Conservation (phyloP, 2,329 filamentous ascomycete species). For the Fusarium sp. region DNA sequence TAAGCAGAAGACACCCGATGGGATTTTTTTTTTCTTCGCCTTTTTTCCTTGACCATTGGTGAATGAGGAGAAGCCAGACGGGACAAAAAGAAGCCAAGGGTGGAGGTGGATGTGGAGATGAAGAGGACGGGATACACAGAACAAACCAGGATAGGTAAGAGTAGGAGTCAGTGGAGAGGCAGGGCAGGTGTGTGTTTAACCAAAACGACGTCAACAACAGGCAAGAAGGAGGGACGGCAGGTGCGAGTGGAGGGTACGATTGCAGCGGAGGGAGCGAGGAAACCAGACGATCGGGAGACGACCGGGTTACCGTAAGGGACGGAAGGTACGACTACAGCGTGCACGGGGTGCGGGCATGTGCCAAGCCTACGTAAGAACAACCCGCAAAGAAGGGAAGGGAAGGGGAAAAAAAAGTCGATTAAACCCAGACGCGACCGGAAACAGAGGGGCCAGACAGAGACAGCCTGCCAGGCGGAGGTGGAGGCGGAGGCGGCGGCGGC, state of each 20-base stretch:
- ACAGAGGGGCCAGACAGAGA: constrained; percentile 13
- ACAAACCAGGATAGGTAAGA: neutral
- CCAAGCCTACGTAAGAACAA: constrained; percentile 6
- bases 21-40: constrained; percentile 13
- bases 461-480: constrained; percentile 6
- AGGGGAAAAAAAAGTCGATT: constrained; percentile 10
- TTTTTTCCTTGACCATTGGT: neutral
- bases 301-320: constrained; percentile 3
- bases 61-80: constrained; percentile 32
- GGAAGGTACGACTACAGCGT: constrained; percentile 2
- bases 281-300: constrained; percentile 34
- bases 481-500: constrained; percentile 19
- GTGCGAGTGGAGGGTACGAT: constrained; percentile 5
- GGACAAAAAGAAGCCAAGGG: constrained; percentile 28
- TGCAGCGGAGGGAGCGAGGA: constrained; percentile 36
- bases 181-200: constrained; percentile 25
- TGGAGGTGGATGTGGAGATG: constrained; percentile 37
- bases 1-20: constrained; percentile 29
- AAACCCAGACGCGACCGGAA: constrained; percentile 12
- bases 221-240: constrained; percentile 7
- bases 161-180: neutral
- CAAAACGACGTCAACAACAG: constrained; percentile 35
- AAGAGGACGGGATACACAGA: constrained; percentile 17
- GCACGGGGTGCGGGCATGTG: neutral
- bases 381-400: neutral